phyloP scores from a whole-genome alignment of 805 yeast species.

The Candida saitoana region DNA sequence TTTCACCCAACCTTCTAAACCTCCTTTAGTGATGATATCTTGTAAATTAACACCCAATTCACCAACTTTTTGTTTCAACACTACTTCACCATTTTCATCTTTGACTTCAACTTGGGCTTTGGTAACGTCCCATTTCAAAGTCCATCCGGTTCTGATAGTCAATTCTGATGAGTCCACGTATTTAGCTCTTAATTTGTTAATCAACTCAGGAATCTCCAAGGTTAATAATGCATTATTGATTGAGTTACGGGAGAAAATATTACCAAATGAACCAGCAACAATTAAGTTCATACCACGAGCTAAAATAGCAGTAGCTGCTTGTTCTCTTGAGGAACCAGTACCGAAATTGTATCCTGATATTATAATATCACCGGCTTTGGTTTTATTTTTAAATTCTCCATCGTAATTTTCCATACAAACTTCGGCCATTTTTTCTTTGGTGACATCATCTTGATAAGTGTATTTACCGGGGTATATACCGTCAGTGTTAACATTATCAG shows the following conservation, averaged over 20 bases:
- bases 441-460: conserved; percentile 96
- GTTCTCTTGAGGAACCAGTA: conserved; percentile 97
- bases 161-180: conserved; percentile 60
- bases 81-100: conserved; percentile 57
- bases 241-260: conserved; percentile 91
- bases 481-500: conserved; percentile 95
- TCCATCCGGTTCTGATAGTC: conserved; percentile 94
- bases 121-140: conserved; percentile 88
- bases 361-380: conserved; percentile 83
- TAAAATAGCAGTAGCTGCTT: conserved; percentile 96
- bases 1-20: conserved; percentile 97
- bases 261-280: conserved; percentile 96
- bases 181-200: conserved; percentile 68
- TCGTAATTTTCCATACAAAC: conserved; percentile 99
- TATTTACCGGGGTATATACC: conserved; percentile 99
- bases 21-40: conserved; percentile 95
- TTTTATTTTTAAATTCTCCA: conserved; percentile 75
- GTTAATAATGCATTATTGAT: conserved; percentile 95
- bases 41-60: conserved; percentile 93
- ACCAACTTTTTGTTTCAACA: conserved; percentile 85
- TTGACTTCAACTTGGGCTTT: conserved; percentile 74
- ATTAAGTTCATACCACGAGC: conserved; percentile 92
- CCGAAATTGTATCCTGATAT: conserved; percentile 95
- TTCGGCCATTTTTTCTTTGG: conserved; percentile 94
- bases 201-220: conserved; percentile 85